Conservation (phyloP, 129 eudicot genomes). For the Ambrosia trifida region DNA sequence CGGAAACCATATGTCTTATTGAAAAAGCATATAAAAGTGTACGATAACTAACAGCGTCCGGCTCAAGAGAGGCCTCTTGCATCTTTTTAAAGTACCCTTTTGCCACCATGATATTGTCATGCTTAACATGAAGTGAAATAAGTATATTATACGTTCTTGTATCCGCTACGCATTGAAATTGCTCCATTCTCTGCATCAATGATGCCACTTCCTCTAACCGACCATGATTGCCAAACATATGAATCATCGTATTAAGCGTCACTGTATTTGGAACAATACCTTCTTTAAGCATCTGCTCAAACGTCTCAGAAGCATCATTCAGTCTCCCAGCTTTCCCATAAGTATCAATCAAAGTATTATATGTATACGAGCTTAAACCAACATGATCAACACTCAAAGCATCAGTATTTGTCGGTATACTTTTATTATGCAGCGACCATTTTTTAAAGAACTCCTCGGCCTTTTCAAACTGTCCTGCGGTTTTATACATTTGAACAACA, state of each 20-base stretch:
- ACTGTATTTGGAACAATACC: slow-evolving; percentile 70
- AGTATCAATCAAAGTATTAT: slow-evolving; percentile 84
- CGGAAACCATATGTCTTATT: slow-evolving; percentile 76
- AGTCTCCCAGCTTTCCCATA: slow-evolving; percentile 83
- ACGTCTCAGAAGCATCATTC: slow-evolving; percentile 62
- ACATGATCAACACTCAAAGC: slow-evolving; percentile 30
- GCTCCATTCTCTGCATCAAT: slow-evolving; percentile 69
- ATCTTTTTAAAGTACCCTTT: slow-evolving; percentile 58
- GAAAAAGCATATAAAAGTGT: slow-evolving; percentile 85
- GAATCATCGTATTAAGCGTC: slow-evolving; percentile 92
- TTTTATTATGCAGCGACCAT: slow-evolving; percentile 56
- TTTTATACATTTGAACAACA: slow-evolving; percentile 78
- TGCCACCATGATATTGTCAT: slow-evolving; percentile 60
- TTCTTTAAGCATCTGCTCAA: slow-evolving; percentile 58
- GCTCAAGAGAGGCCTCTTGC: slow-evolving; percentile 64
- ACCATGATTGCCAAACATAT: slow-evolving; percentile 74
- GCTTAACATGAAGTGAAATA: slow-evolving; percentile 73
- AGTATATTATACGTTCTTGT: slow-evolving; percentile 87
- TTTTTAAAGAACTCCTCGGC: slow-evolving; percentile 74
- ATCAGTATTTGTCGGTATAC: background rate
- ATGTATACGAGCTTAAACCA: slow-evolving; percentile 60
- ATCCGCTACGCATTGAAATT: slow-evolving; percentile 63
- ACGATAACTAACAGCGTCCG: slow-evolving; percentile 83
- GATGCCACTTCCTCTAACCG: slow-evolving; percentile 59
- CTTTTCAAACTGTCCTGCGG: slow-evolving; percentile 66